Evolutionary conservation across 2,329 filamentous ascomycete genomes (phyloP).

Genomic region (Colletotrichum sp.): DNA sequence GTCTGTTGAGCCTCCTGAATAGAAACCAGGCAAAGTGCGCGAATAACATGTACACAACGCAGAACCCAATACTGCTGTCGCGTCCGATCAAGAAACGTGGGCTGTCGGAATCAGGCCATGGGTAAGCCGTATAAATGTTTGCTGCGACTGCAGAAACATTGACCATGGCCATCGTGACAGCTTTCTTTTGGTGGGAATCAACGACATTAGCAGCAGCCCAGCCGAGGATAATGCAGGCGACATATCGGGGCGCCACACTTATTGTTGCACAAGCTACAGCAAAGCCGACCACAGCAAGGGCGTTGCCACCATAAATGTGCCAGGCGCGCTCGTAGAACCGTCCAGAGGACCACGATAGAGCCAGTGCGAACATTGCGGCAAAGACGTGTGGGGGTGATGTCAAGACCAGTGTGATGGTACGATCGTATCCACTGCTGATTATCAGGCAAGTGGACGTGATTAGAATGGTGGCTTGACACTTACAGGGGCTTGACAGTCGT

Average conservation of each 20-base stretch:
- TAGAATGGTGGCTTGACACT: not conserved
- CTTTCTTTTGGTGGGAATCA: not conserved
- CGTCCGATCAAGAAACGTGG: not conserved
- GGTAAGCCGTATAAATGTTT: not conserved
- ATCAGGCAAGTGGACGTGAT: not conserved
- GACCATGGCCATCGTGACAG: not conserved
- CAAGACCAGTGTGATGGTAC: slow-evolving; percentile 44
- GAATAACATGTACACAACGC: not conserved
- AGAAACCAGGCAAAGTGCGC: not conserved
- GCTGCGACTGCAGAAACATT: not conserved
- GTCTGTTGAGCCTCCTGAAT: not conserved
- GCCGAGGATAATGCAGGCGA: not conserved
- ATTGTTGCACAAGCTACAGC: slow-evolving; percentile 23
- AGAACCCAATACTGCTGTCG: not conserved
- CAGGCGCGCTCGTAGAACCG: slow-evolving; percentile 51
- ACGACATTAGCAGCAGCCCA: not conserved
- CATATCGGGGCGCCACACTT: not conserved
- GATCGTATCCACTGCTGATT: slow-evolving; percentile 33
- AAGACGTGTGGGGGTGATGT: slow-evolving; percentile 52
- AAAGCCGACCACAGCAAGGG: slow-evolving; percentile 44
- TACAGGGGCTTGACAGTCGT: slow-evolving; percentile 71
- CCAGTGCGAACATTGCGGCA: slow-evolving; percentile 41
- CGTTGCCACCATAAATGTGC: slow-evolving; percentile 48
- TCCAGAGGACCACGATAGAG: slow-evolving; percentile 45
- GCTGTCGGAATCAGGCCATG: not conserved